Conservation (phyloP, 208 protist genomes). For the Naegleria fowleri region DNA sequence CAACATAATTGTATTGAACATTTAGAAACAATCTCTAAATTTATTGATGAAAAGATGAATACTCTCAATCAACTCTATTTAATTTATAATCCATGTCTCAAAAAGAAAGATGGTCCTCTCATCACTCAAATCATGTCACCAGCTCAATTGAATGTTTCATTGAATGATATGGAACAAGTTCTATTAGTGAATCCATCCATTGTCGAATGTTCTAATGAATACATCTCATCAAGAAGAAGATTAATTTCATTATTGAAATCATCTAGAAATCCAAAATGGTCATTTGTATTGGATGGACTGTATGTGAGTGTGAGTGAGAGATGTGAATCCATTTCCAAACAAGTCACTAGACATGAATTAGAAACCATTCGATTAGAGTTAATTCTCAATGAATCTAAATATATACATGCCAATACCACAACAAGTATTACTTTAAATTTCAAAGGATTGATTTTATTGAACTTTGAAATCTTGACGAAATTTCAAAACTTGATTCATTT, state of each 20-base stretch:
- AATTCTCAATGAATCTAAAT: neutral
- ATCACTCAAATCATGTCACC: neutral
- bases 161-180: too few relatives aligned
- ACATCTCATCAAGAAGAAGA: neutral
- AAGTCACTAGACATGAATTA: neutral
- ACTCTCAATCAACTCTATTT: neutral
- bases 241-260: neutral
- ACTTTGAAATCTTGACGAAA: neutral
- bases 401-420: neutral
- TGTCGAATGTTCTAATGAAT: neutral
- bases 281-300: neutral
- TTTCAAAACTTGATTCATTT: neutral
- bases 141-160: too few relatives aligned
- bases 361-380: neutral
- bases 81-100: neutral
- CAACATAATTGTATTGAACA: neutral
- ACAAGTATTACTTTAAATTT: neutral
- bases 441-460: neutral
- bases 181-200: neutral
- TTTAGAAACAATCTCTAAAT: neutral
- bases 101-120: neutral
- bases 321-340: neutral
- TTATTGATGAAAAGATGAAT: neutral
- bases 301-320: neutral
- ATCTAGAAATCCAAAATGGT: neutral